Percentiles rank a stretch among this genome's conserved stretches.
Conservation (phyloP, 1,284 basidiomycete genomes). For the Sporisorium exsertum region DNA sequence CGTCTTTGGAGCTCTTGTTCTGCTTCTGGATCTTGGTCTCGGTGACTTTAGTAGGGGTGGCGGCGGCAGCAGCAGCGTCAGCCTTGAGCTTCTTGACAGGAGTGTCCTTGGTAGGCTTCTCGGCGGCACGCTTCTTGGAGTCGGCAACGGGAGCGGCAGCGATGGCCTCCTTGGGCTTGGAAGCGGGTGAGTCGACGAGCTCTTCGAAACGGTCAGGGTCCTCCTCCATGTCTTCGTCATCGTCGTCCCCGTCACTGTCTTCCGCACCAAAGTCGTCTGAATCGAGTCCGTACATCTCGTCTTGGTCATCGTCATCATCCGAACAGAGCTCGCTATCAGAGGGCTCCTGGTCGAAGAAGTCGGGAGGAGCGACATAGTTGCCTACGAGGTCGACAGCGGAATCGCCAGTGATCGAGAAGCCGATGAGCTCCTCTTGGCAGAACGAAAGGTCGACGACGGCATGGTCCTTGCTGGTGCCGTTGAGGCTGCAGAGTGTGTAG, state of each 20-base stretch:
- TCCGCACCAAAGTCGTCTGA: constrained; percentile 65
- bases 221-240: constrained; percentile 60
- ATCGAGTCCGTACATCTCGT: constrained; percentile 70
- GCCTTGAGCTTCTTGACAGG: constrained; percentile 76
- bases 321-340: constrained; percentile 58
- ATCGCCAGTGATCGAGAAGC: constrained; percentile 83
- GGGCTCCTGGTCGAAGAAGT: constrained; percentile 72
- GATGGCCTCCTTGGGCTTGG: constrained; percentile 39
- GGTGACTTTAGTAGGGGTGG: constrained; percentile 69
- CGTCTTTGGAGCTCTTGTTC: constrained; percentile 52
- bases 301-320: constrained; percentile 72
- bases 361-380: constrained; percentile 80
- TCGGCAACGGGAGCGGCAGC: constrained; percentile 63
- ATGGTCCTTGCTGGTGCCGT: constrained; percentile 79
- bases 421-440: constrained; percentile 75
- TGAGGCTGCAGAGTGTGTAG: constrained; percentile 72
- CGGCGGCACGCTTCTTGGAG: constrained; percentile 75
- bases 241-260: constrained; percentile 49
- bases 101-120: constrained; percentile 71
- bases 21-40: constrained; percentile 68
- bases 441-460: constrained; percentile 75
- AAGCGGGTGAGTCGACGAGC: constrained; percentile 33
- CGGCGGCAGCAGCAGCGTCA: constrained; percentile 69
- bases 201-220: constrained; percentile 54
- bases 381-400: constrained; percentile 88